Conservation (phyloP, 2,329 filamentous ascomycete species). For the Fusarium miscanthi region DNA sequence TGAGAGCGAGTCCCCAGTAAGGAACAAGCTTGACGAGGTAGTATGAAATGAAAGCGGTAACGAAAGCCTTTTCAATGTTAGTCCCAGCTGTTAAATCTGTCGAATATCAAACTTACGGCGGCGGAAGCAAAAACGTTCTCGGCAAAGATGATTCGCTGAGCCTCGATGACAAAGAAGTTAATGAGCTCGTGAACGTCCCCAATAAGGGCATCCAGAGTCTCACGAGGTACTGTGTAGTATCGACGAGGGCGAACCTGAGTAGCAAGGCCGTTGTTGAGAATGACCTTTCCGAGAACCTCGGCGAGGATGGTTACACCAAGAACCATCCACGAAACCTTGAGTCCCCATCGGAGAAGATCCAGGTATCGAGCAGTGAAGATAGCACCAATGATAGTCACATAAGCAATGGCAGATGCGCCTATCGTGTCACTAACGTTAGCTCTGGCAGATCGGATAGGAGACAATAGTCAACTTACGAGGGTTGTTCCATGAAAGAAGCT, state of each 20-base stretch:
- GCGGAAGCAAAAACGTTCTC: slow-evolving; percentile 72
- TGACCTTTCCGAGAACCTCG: slow-evolving; percentile 69
- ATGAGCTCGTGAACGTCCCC: slow-evolving; percentile 74
- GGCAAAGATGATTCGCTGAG: slow-evolving; percentile 74
- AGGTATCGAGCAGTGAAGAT: slow-evolving; percentile 75
- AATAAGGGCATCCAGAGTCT: slow-evolving; percentile 69
- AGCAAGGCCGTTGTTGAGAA: slow-evolving; percentile 70
- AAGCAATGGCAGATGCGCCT: slow-evolving; percentile 75
- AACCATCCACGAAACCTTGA: slow-evolving; percentile 74
- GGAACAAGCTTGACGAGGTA: slow-evolving; percentile 76
- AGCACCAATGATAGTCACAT: slow-evolving; percentile 64
- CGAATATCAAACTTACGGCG: slow-evolving; percentile 60
- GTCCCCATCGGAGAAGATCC: slow-evolving; percentile 71
- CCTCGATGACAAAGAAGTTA: slow-evolving; percentile 79
- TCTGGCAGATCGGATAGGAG: slow-evolving; percentile 1
- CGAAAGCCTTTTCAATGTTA: slow-evolving; percentile 60
- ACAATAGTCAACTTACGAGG: slow-evolving; percentile 62
- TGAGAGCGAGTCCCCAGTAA: slow-evolving; percentile 74
- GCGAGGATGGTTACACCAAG: slow-evolving; percentile 69
- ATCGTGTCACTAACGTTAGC: slow-evolving; percentile 26
- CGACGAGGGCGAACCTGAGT: slow-evolving; percentile 74
- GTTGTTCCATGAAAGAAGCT: slow-evolving; percentile 76
- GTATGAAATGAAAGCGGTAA: slow-evolving; percentile 73
- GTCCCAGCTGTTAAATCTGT: slow-evolving; percentile 18
- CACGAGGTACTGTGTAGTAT: slow-evolving; percentile 74